Evolutionary conservation across 1,139 yeast genomes (phyloP), one percentile per base, ranked within the genome.

Genomic region (Candida neerlandica): DNA sequence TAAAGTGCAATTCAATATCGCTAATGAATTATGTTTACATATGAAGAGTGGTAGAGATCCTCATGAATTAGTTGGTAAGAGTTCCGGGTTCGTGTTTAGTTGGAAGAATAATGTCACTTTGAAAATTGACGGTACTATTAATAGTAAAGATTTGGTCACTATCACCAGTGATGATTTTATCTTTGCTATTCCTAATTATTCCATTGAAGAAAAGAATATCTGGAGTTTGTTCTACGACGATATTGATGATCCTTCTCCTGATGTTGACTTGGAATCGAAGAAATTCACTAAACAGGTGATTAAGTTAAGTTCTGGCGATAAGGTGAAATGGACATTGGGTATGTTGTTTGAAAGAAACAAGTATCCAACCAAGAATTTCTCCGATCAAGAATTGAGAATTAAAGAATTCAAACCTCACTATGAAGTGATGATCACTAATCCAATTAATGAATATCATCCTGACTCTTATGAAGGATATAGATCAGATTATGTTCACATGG

Each of bases 391-490:
- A 50, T 70, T 72, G 49, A 63, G 81, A 46, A 64, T 63, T 0
- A 48, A 62, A 5, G 51, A 57, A 2, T 76, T 77, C 53, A 65
- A 65, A 51, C 75, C 77, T 5, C 81, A 77, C 56, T 75, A 73
- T 58, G 79, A 76, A 38, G 73, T 77, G 11, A 56, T 58, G 3
- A 71, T 75, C 2, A 75, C 80, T 0, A 71, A 70, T 45, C 80
- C 81, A 1, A 58, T 55, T 12, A 73, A 65, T 53, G 72, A 67
- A 0, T 65, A 64, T 52, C 80, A 75, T 47, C 77, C 78, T 58
- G 98, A 94, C 64, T 89, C 97, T 0, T 92, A 85, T 60, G 64
- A 65, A 4, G 95, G 89, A 0, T 92, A 88, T 69, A 72, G 98
- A 62, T 84, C 95, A 49, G 84, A 88, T 47, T 88, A 80, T 58